These are phyloP conservation scores for Gossypium ekmanianum DNA, from an alignment of 345 rosid species.

Conservation along the genomic window DNA sequence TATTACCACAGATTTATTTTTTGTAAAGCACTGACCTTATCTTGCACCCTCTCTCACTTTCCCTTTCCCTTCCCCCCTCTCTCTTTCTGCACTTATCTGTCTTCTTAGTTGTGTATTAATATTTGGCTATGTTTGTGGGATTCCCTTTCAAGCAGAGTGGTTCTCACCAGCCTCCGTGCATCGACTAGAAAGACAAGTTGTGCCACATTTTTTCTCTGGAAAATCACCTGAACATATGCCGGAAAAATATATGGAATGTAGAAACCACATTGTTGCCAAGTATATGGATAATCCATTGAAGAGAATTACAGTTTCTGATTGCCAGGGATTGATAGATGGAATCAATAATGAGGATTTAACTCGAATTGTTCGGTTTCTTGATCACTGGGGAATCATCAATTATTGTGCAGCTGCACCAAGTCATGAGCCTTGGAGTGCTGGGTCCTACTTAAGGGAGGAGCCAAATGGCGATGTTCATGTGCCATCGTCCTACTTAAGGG, in stretches of 20 bases:
- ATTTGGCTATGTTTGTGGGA: slow-evolving; percentile 9
- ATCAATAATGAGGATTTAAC: slow-evolving; percentile 61
- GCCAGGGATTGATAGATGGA: slow-evolving; percentile 59
- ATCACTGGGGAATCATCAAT: slow-evolving; percentile 98
- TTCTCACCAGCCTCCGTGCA: slow-evolving; percentile 78
- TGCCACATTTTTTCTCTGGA: slow-evolving; percentile 94
- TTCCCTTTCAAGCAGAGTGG: slow-evolving; percentile 60
- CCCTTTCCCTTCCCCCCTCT: neutral
- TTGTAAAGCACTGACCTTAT: neutral
- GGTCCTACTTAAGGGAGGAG: slow-evolving; percentile 76
- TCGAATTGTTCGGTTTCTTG: slow-evolving; percentile 86
- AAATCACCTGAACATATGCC: slow-evolving; percentile 75
- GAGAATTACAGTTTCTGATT: slow-evolving; percentile 65
- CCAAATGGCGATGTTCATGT: slow-evolving; percentile 80
- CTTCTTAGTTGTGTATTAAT: slow-evolving; percentile 8
- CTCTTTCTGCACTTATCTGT: neutral
- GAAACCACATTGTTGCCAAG: slow-evolving; percentile 78
- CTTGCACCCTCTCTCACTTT: neutral
- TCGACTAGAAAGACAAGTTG: slow-evolving; percentile 95
- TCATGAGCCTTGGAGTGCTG: slow-evolving; percentile 51
- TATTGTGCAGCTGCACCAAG: slow-evolving; percentile 61
- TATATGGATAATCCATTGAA: slow-evolving; percentile 80
- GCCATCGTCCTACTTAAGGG: slow-evolving; percentile 41
- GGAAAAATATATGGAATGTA: slow-evolving; percentile 82
- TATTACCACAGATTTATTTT: neutral